These are phyloP conservation scores for Hirsutella rhossiliensis DNA, from an alignment of 2,329 filamentous ascomycete species.

Conservation along the genomic window DNA sequence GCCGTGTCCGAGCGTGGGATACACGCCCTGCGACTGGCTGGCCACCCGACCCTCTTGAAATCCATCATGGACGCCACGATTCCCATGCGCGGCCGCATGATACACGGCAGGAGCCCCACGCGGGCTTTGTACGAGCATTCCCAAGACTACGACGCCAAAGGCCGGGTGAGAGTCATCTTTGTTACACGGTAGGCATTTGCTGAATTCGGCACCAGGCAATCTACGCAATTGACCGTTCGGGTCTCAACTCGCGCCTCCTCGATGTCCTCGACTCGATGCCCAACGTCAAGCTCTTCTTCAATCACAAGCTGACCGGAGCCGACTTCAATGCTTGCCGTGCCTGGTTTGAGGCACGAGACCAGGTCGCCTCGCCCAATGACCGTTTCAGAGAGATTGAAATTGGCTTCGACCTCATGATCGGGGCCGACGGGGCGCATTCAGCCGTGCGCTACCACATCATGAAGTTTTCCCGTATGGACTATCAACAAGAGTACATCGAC, in stretches of 20 bases:
- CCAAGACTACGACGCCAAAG: constrained; percentile 86
- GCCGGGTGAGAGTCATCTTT: constrained; percentile 47
- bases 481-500: constrained; percentile 89
- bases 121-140: constrained; percentile 65
- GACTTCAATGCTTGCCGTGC: constrained; percentile 70
- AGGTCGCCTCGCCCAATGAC: constrained; percentile 19
- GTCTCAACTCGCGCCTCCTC: constrained; percentile 71
- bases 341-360: constrained; percentile 63
- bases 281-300: constrained; percentile 88
- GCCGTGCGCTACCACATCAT: constrained; percentile 86
- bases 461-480: constrained; percentile 87
- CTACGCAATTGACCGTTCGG: constrained; percentile 72
- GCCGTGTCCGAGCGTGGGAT: constrained; percentile 90
- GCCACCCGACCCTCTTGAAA: constrained; percentile 55
- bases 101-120: constrained; percentile 57
- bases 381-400: constrained; percentile 66
- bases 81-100: constrained; percentile 94
- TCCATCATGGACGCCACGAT: constrained; percentile 68
- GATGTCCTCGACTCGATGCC: constrained; percentile 72
- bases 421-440: constrained; percentile 91
- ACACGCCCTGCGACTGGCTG: constrained; percentile 66
- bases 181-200: background rate
- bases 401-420: constrained; percentile 84
- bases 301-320: constrained; percentile 83
- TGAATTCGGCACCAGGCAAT: constrained; percentile 46